Conservation (phyloP, 306 rosid species). For the Vigna radiata region DNA sequence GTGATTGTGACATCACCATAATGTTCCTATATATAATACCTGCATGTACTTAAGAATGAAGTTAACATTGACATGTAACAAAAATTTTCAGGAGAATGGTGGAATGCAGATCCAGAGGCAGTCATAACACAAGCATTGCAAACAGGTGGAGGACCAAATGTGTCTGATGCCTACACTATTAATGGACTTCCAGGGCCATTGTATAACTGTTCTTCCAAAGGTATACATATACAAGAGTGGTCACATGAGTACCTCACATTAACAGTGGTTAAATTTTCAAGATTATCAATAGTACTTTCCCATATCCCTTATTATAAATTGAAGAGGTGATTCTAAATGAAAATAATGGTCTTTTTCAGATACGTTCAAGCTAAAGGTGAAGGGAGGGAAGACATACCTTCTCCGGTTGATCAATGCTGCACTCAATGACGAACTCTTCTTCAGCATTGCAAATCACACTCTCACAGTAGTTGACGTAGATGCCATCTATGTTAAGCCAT, state of each 20-base stretch:
- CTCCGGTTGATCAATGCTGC: conserved; percentile 75
- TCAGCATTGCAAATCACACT: conserved; percentile 74
- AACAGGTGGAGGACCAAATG: conserved; percentile 8
- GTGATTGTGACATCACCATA: conserved; percentile 2
- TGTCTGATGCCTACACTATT: conserved; percentile 17
- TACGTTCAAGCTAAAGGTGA: conserved; percentile 66
- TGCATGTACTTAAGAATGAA: conserved; percentile 12
- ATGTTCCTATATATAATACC: neutral
- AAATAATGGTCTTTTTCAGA: conserved; percentile 41
- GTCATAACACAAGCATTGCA: conserved; percentile 4
- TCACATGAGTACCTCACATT: neutral
- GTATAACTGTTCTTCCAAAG: neutral
- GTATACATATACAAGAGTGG: neutral
- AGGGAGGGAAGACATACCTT: conserved; percentile 64
- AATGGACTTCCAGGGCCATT: conserved; percentile 16
- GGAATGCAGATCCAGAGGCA: conserved; percentile 13
- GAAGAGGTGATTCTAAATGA: neutral
- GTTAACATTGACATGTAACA: neutral
- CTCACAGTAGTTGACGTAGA: conserved; percentile 66
- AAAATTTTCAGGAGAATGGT: conserved; percentile 24
- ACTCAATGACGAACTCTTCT: conserved; percentile 70
- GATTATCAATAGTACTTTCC: too few species aligned
- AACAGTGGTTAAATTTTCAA: too few species aligned
- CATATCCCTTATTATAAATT: neutral
- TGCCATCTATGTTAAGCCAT: conserved; percentile 70